Evolutionary conservation across 2,329 filamentous ascomycete genomes (phyloP).

Genomic region (Ilyonectria sp.): DNA sequence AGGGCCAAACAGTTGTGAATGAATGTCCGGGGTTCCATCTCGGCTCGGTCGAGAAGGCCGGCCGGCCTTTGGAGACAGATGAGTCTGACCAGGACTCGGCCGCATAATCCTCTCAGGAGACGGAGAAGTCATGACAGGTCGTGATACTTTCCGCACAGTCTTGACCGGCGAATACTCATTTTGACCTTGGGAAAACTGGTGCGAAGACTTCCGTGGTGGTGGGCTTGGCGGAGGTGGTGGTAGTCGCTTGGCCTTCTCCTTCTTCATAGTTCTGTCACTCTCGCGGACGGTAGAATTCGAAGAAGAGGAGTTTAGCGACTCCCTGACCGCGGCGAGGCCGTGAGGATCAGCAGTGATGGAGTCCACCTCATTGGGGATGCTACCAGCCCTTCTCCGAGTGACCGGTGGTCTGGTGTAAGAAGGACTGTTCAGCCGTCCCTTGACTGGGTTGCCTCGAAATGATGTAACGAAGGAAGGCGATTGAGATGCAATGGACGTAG

Average conservation of each 20-base stretch:
- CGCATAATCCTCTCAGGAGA: constrained; percentile 52
- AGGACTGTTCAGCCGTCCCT: constrained; percentile 69
- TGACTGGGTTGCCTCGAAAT: constrained; percentile 61
- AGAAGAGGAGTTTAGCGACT: constrained; percentile 80
- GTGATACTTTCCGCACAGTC: constrained; percentile 50
- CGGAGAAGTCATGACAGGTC: constrained; percentile 50
- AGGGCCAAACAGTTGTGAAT: constrained; percentile 67
- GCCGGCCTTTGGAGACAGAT: constrained; percentile 52
- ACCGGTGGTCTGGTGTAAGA: constrained; percentile 71
- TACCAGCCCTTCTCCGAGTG: constrained; percentile 71
- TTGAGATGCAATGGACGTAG: constrained; percentile 83
- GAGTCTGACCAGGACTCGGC: constrained; percentile 39
- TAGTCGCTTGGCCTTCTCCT: constrained; percentile 60
- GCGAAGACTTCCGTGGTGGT: constrained; percentile 74
- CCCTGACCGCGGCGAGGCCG: constrained; percentile 76
- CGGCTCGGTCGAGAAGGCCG: constrained; percentile 76
- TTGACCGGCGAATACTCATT: constrained; percentile 59
- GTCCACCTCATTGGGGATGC: constrained; percentile 67
- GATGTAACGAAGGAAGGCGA: constrained; percentile 74
- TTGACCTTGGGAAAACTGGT: constrained; percentile 62
- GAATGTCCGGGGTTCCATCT: constrained; percentile 76
- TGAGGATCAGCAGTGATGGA: constrained; percentile 64
- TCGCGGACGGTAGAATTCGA: constrained; percentile 78
- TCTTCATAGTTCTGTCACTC: constrained; percentile 59
- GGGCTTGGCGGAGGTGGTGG: constrained; percentile 71